Conservation (phyloP, 768 basidiomycete species). For the Pleurotus tuber-regium region DNA sequence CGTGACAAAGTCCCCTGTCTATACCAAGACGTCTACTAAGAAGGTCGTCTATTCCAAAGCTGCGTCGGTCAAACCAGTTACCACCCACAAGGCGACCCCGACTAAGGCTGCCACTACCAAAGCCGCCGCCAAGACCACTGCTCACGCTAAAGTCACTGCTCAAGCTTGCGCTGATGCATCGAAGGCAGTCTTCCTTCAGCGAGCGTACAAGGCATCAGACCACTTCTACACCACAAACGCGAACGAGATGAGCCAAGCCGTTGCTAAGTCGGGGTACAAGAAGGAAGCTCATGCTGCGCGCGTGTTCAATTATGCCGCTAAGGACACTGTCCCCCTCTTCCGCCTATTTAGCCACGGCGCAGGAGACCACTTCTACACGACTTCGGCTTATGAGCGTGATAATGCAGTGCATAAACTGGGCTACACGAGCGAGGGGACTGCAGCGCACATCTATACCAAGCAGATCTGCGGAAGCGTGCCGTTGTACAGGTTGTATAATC, state of each 20-base stretch:
- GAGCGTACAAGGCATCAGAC: no score
- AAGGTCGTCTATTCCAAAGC: no score
- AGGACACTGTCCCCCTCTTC: not conserved
- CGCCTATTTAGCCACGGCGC: not conserved
- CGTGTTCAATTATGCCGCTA: not conserved
- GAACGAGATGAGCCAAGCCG: not conserved
- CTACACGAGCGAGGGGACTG: not conserved
- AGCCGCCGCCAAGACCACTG: not conserved
- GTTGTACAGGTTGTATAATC: slow-evolving; percentile 5
- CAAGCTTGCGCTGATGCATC: not conserved
- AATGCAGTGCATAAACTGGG: not conserved
- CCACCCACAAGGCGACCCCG: not conserved
- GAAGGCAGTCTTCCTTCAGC: no score
- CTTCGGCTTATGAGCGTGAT: not conserved
- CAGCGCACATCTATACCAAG: slow-evolving; percentile 9
- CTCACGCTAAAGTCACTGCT: not conserved
- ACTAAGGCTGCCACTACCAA: not conserved
- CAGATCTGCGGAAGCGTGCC: slow-evolving; percentile 12
- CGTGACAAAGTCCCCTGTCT: not conserved
- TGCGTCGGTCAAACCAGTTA: no score
- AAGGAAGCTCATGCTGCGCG: not conserved
- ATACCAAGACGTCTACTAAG: not conserved
- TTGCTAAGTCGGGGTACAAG: not conserved
- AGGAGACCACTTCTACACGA: slow-evolving; percentile 6
- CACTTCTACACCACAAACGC: not conserved